Evolutionary conservation across 495 filamentous ascomycete species (phyloP).

Genomic region (Stereocaulon alpinum): DNA sequence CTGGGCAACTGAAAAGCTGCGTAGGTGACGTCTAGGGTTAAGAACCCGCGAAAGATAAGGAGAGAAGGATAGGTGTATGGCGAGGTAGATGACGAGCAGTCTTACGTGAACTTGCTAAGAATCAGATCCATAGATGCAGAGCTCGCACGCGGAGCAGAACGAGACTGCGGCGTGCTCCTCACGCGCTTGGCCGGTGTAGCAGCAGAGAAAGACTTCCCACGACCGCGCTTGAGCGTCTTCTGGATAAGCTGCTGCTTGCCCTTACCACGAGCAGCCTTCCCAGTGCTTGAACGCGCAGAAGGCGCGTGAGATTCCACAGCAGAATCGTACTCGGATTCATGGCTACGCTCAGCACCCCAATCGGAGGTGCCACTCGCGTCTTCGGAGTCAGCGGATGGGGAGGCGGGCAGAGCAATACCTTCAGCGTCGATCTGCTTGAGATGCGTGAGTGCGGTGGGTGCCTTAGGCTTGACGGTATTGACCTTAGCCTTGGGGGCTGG

Average conservation of each 20-base stretch:
- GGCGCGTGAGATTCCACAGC: not conserved
- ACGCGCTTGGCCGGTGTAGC: not conserved
- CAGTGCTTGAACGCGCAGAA: not conserved
- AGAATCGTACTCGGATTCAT: not conserved
- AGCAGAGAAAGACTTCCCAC: not conserved
- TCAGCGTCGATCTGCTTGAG: too few relatives aligned
- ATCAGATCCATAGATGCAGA: not conserved
- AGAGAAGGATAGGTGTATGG: too few relatives aligned
- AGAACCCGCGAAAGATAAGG: too few relatives aligned
- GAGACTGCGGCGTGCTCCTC: not conserved
- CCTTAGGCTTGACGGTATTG: not conserved
- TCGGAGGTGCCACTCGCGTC: too few relatives aligned
- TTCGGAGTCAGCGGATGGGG: not conserved
- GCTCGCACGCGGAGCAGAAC: conserved; percentile 6
- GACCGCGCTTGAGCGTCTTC: not conserved
- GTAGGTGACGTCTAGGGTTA: too few relatives aligned
- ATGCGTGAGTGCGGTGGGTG: not conserved
- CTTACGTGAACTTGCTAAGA: not conserved
- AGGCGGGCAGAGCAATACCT: not conserved
- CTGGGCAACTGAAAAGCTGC: too few relatives aligned
- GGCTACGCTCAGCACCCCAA: too few relatives aligned
- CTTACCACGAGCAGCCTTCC: not conserved
- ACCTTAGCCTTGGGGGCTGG: too few relatives aligned
- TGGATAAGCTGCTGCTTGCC: too few relatives aligned
- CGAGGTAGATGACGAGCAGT: too few relatives aligned